Evolutionary conservation across 768 basidiomycete species (phyloP).

Genomic region (Leccinum arenicola): DNA sequence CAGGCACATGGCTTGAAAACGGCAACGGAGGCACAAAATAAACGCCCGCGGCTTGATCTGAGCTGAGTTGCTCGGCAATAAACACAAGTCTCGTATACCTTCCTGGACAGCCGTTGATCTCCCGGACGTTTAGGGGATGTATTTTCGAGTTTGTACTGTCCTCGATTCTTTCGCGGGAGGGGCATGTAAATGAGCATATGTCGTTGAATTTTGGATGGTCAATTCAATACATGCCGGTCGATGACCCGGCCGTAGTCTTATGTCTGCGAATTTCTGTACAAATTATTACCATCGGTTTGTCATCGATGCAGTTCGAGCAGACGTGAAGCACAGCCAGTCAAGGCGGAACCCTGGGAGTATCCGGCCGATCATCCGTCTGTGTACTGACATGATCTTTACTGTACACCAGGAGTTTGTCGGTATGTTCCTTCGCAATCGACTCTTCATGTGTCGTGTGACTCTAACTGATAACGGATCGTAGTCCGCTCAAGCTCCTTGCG

Average conservation of each 20-base stretch:
- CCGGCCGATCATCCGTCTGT: not conserved
- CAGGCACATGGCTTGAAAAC: conserved; percentile 15
- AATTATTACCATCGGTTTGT: not conserved
- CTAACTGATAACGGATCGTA: not conserved
- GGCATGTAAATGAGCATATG: conserved; percentile 4
- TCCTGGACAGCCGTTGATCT: not conserved
- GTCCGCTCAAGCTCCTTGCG: not conserved
- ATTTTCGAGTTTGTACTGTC: not conserved
- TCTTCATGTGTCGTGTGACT: not conserved
- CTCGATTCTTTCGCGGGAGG: not conserved
- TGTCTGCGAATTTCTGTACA: not conserved
- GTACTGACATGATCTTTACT: not conserved
- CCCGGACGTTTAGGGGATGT: not conserved
- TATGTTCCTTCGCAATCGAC: not conserved
- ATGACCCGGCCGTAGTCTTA: not conserved
- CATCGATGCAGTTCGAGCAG: not conserved
- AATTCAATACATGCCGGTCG: not conserved
- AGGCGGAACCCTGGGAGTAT: not conserved
- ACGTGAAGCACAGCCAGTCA: not conserved
- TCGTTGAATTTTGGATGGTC: not conserved
- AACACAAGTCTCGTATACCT: not conserved
- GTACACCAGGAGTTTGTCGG: not conserved
- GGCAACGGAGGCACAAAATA: conserved; percentile 17
- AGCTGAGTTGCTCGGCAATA: conserved; percentile 17
- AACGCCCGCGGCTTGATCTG: conserved; percentile 24